Evolutionary conservation across 306 rosid genomes (phyloP), one percentile per base, ranked within the genome.

Genomic region (Lathyrus tuberosus): DNA sequence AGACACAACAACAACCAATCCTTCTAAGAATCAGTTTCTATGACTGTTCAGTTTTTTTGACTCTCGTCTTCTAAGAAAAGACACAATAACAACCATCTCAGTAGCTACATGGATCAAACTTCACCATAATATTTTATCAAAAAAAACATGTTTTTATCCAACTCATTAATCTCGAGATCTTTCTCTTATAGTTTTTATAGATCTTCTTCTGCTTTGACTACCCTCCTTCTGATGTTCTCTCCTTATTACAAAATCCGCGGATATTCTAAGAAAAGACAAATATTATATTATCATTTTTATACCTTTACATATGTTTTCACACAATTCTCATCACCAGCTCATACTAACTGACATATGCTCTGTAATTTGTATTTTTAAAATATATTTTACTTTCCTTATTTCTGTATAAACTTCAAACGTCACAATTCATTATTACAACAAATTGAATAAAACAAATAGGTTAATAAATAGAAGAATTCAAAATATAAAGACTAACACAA

Each of bases 351-450:
- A 12, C 54, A 40, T 67, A 66, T 53, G 71, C 10, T 10, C 9
- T 24, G 26, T 20, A 38, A 33, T 15, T 8, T 40, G 62, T 52
- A 70, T 10, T 60, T 4, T 42, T 28, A 31, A 11, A 26, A n/a
- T 48, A 20, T 57, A 61, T 41, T 38, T 63, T 62, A 38, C 48
- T 69, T 69, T 62, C 52, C 33, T 46, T 31, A 47, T 49, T n/a
- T 53, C 46, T 8, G 9, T 58, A 78, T 14, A 67, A 30, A 72
- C 43, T 15, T 58, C 24, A 64, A 63, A 42, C 20, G 13, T 22
- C 24, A 14, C 41, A 63, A 62, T 53, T 20, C 13, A 67, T 10
- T 47, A 68, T 17, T 76, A 44, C 13, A 48, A 48, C 16, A 48
- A 64, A 30, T 64, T 54, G 24, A 30, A 40, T 11, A 64, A 42